phyloP scores from a whole-genome alignment of 2,329 filamentous ascomycete genomes.

The Fusarium sp. region DNA sequence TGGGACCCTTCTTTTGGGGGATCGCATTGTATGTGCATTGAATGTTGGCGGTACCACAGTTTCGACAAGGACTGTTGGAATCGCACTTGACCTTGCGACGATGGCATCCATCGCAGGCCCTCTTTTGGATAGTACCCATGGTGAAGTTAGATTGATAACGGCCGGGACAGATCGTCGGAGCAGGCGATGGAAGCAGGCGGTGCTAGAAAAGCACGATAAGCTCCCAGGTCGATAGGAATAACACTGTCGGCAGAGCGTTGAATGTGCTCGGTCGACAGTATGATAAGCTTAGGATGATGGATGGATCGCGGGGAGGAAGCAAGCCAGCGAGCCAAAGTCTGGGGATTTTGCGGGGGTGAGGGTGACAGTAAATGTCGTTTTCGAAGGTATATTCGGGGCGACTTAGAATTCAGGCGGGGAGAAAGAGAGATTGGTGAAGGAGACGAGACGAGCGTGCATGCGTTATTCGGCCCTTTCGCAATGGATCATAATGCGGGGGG shows the following conservation, averaged over 20 bases:
- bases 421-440: constrained; percentile 41
- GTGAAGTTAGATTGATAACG: constrained; percentile 27
- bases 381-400: constrained; percentile 43
- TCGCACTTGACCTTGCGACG: constrained; percentile 81
- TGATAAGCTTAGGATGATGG: constrained; percentile 3
- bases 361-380: constrained; percentile 36
- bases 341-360: constrained; percentile 50
- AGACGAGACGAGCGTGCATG: constrained; percentile 46
- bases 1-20: constrained; percentile 81
- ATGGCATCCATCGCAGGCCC: constrained; percentile 80
- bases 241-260: constrained; percentile 6
- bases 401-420: constrained; percentile 39
- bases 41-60: constrained; percentile 75
- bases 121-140: constrained; percentile 65
- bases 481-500: constrained; percentile 52
- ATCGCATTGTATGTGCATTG: constrained; percentile 80
- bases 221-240: constrained; percentile 10
- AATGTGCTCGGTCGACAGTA: constrained; percentile 22
- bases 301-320: constrained; percentile 27
- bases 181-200: constrained; percentile 3
- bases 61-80: constrained; percentile 76
- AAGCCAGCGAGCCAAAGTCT: constrained; percentile 44
- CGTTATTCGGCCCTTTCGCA: constrained; percentile 55
- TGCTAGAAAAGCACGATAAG: constrained; percentile 10
- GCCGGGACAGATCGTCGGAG: constrained; percentile 21